These are phyloP conservation scores for Fusarium sp. DNA, from an alignment of 2,329 filamentous ascomycete genomes.

Conservation along the genomic window DNA sequence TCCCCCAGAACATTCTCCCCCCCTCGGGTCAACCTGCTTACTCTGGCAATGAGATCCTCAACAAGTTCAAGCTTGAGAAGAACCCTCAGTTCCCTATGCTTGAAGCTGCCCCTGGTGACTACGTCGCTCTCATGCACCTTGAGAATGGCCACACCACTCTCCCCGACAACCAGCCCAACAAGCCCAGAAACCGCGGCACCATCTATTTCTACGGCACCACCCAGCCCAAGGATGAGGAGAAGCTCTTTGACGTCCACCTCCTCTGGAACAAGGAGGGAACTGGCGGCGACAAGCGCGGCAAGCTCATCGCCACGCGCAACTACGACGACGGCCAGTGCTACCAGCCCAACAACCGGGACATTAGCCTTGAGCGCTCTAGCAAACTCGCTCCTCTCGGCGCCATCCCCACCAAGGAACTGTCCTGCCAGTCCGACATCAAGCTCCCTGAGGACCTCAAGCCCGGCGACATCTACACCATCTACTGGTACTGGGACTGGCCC, in stretches of 20 bases:
- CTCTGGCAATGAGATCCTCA: constrained; percentile 67
- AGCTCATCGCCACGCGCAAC: constrained; percentile 80
- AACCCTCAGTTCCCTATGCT: constrained; percentile 73
- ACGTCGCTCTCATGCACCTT: constrained; percentile 75
- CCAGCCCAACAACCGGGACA: constrained; percentile 74
- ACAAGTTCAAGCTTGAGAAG: constrained; percentile 53
- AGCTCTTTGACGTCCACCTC: constrained; percentile 75
- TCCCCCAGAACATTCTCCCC: constrained; percentile 75
- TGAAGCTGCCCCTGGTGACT: constrained; percentile 69
- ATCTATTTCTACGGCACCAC: constrained; percentile 81
- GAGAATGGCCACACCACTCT: constrained; percentile 83
- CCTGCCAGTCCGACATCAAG: constrained; percentile 85
- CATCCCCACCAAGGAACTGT: constrained; percentile 70
- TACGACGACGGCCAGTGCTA: constrained; percentile 95
- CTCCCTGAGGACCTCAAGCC: constrained; percentile 75
- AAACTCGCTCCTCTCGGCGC: constrained; percentile 67
- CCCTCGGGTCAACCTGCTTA: constrained; percentile 73
- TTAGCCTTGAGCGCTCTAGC: constrained; percentile 71
- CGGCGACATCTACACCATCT: constrained; percentile 80
- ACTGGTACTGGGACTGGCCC: constrained; percentile 98
- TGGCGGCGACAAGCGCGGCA: constrained; percentile 83
- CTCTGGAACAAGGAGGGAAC: constrained; percentile 84
- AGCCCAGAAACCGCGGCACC: constrained; percentile 76
- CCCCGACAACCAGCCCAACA: constrained; percentile 67
- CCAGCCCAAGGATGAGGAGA: constrained; percentile 65